Conservation (phyloP, 73 alveolate species). For the Paramecium tetraurelia region DNA sequence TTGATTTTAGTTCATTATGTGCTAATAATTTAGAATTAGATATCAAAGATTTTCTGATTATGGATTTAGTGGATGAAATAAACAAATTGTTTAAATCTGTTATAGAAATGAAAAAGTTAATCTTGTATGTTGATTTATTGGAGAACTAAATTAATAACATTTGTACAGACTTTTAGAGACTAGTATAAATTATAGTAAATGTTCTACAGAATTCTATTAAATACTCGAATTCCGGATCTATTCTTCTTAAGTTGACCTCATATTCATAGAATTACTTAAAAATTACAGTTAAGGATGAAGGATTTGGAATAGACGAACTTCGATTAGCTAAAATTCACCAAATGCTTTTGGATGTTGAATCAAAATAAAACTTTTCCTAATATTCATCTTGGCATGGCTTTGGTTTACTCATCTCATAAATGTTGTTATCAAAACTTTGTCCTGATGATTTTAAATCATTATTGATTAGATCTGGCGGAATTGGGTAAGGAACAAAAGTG, state of each 20-base stretch:
- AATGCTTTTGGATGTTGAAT: background rate
- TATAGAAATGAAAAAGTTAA: background rate
- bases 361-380: background rate
- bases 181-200: constrained; percentile 10
- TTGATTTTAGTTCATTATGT: background rate
- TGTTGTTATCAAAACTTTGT: background rate
- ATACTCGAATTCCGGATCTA: background rate
- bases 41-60: background rate
- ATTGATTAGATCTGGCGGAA: background rate
- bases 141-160: background rate
- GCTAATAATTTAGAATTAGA: background rate
- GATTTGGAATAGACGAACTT: background rate
- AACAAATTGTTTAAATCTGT: background rate
- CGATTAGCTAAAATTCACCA: background rate
- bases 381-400: background rate
- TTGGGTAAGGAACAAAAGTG: background rate
- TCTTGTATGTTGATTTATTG: background rate
- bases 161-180: background rate
- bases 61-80: background rate
- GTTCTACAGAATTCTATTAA: background rate
- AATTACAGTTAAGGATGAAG: background rate
- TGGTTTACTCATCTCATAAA: background rate
- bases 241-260: background rate
- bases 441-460: background rate
- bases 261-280: background rate